A percentile compares a stretch with the other conserved stretches of the same genome.
phyloP scores from a whole-genome alignment of 2,329 filamentous ascomycete species.

The Coniella lustricola region DNA sequence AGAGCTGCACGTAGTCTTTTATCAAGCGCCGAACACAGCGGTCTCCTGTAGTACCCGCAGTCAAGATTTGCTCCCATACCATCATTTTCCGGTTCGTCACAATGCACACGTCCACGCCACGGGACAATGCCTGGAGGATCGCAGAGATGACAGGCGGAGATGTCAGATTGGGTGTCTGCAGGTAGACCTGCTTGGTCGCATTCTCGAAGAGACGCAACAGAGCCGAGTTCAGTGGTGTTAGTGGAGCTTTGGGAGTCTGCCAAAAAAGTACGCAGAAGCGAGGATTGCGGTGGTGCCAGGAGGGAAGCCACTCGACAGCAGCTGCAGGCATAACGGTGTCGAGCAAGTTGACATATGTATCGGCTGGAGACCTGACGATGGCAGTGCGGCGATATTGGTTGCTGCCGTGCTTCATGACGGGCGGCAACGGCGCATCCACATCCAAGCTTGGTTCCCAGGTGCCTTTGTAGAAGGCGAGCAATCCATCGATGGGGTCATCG shows the following conservation, averaged over 20 bases:
- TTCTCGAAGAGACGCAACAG: constrained; percentile 53
- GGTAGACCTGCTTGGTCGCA: constrained; percentile 53
- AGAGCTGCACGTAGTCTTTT: constrained; percentile 37
- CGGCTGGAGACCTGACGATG: constrained; percentile 17
- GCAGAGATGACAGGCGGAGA: constrained; percentile 55
- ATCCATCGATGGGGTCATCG: constrained; percentile 53
- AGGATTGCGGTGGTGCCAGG: constrained; percentile 64
- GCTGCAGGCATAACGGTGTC: constrained; percentile 34
- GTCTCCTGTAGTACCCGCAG: constrained; percentile 66
- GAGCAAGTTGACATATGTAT: constrained; percentile 5
- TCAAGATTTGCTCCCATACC: constrained; percentile 74
- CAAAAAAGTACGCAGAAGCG: constrained; percentile 55
- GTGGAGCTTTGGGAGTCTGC: constrained; percentile 43
- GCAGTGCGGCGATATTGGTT: constrained; percentile 12
- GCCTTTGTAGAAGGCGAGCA: constrained; percentile 58
- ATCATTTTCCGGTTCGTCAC: constrained; percentile 65
- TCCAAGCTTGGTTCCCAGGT: constrained; percentile 53
- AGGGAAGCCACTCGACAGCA: constrained; percentile 52
- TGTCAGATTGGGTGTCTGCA: constrained; percentile 76
- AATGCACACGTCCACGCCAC: constrained; percentile 62
- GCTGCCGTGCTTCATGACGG: not conserved
- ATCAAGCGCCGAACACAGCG: constrained; percentile 55
- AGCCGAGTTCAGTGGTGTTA: constrained; percentile 61
- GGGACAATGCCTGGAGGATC: constrained; percentile 51
- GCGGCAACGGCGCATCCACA: not conserved